Conservation (phyloP, 2,329 filamentous ascomycete species). For the Coniochaeta hoffmannii region DNA sequence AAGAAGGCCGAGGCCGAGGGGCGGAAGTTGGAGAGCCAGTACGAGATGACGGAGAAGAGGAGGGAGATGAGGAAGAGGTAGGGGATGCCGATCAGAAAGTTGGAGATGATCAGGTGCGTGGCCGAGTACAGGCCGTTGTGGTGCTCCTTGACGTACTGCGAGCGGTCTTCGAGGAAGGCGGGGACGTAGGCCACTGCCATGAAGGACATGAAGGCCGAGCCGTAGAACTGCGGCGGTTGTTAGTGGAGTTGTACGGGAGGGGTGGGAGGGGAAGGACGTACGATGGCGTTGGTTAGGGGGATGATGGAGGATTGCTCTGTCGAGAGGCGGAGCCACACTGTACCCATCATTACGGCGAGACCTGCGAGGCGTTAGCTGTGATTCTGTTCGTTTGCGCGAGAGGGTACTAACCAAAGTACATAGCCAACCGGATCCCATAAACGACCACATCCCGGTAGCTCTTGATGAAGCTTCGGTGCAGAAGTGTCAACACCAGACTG, state of each 20-base stretch:
- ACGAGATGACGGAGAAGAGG: constrained; percentile 67
- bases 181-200: constrained; percentile 84
- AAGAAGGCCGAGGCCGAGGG: constrained; percentile 61
- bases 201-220: constrained; percentile 69
- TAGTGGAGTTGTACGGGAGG: constrained; percentile 1
- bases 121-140: constrained; percentile 76
- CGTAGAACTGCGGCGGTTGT: constrained; percentile 47
- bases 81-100: constrained; percentile 75
- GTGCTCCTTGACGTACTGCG: constrained; percentile 67
- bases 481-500: constrained; percentile 53
- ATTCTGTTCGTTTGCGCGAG: not conserved
- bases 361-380: constrained; percentile 24
- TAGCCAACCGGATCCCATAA: constrained; percentile 74
- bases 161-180: constrained; percentile 70
- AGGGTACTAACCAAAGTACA: constrained; percentile 57
- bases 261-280: not conserved
- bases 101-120: constrained; percentile 64
- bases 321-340: constrained; percentile 70
- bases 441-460: constrained; percentile 76
- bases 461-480: constrained; percentile 77
- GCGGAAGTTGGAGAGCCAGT: constrained; percentile 74
- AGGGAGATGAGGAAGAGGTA: constrained; percentile 73
- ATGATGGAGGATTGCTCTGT: constrained; percentile 67
- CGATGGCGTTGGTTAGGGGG: constrained; percentile 73
- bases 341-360: constrained; percentile 80